Conservation (phyloP, 306 rosid genomes). For the Castanea sativa region DNA sequence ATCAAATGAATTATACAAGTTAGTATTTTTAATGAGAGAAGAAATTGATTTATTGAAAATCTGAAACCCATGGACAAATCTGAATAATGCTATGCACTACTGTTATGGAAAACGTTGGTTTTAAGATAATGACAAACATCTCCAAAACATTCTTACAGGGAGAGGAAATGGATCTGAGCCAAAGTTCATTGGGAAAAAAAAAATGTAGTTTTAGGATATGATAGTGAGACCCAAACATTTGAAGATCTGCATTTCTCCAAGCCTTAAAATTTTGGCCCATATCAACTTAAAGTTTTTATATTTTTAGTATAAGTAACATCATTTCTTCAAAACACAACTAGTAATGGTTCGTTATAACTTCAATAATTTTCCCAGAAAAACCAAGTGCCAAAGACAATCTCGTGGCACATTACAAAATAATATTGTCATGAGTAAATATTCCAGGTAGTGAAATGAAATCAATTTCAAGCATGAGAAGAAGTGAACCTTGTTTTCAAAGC, state of each 20-base stretch:
- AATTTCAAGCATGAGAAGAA: slow-evolving; percentile 1
- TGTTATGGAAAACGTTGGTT: not conserved
- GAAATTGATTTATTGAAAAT: not conserved
- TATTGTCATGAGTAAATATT: not conserved
- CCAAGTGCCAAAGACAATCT: not conserved
- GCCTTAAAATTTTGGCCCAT: not conserved
- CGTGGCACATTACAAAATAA: not conserved
- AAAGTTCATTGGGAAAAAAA: not conserved
- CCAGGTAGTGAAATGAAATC: not conserved
- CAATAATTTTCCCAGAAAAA: not conserved
- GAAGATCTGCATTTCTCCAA: no score
- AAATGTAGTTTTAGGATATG: not conserved
- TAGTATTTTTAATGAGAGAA: not conserved
- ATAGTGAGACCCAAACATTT: not conserved
- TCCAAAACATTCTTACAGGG: not conserved
- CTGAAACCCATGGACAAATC: not conserved
- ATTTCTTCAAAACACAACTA: not conserved
- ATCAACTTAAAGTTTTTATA: not conserved
- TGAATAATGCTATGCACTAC: not conserved
- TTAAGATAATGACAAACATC: not conserved
- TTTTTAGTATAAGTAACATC: not conserved
- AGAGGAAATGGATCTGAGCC: not conserved
- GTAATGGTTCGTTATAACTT: not conserved
- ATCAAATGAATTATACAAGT: not conserved
- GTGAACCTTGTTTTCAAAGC: slow-evolving; percentile 76